Percentiles rank a stretch among this genome's conserved stretches.
Conservation (phyloP, 345 rosid species). For the Euphorbia tirucalli region DNA sequence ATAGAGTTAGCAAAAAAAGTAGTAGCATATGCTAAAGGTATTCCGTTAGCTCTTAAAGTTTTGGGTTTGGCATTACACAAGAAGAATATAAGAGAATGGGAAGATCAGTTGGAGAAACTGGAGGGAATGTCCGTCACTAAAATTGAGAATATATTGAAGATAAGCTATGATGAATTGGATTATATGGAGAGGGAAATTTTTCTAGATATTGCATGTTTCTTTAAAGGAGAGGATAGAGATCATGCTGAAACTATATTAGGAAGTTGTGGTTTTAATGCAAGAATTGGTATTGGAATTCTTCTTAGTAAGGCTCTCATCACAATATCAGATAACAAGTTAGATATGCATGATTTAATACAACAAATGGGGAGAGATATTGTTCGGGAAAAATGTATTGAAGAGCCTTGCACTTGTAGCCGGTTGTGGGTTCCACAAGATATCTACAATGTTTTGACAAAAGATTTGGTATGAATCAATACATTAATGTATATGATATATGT, state of each 20-base stretch:
- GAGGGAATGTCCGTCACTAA: not conserved
- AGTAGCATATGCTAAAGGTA: not conserved
- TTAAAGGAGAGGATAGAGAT: not conserved
- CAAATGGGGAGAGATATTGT: slow-evolving; percentile 11
- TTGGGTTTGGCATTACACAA: slow-evolving; percentile 1
- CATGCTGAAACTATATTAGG: not conserved
- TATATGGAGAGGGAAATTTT: not conserved
- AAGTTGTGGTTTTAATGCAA: not conserved
- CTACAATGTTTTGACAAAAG: not conserved
- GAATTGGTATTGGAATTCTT: not conserved
- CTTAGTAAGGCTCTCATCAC: not conserved
- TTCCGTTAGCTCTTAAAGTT: slow-evolving; percentile 16
- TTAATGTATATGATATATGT: no score
- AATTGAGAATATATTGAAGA: not conserved
- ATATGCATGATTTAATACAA: slow-evolving; percentile 10
- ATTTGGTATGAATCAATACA: not conserved
- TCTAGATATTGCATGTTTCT: slow-evolving; percentile 10
- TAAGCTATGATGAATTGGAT: slow-evolving; percentile 4
- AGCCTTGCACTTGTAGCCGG: slow-evolving; percentile 1
- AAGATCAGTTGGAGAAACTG: not conserved
- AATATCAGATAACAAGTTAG: not conserved
- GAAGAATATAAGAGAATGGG: slow-evolving; percentile 1
- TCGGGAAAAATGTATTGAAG: not conserved
- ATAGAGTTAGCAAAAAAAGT: not conserved
- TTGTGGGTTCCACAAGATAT: slow-evolving; percentile 7